Percentiles rank a stretch among this genome's conserved stretches.
phyloP scores from a whole-genome alignment of 345 rosid species.

The Boechera retrofracta region DNA sequence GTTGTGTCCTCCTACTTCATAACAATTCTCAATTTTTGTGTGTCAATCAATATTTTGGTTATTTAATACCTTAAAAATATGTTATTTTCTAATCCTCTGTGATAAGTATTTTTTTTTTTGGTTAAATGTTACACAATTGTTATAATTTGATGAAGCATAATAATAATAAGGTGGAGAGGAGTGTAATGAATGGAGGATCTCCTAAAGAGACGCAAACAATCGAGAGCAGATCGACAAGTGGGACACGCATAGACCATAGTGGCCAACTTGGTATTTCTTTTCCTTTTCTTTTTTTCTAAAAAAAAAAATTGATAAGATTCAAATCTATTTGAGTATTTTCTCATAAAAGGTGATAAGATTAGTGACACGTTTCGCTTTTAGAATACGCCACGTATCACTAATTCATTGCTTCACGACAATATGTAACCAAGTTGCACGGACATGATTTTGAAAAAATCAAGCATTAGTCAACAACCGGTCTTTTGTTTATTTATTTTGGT shows the following conservation, averaged over 20 bases:
- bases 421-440: conserved; percentile 35
- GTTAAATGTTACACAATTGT: no score
- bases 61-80: background rate
- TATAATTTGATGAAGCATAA: no score
- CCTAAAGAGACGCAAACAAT: conserved; percentile 47
- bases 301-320: background rate
- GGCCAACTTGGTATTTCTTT: conserved; percentile 43
- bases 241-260: conserved; percentile 32
- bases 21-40: background rate
- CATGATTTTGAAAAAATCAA: background rate
- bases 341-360: conserved; percentile 16
- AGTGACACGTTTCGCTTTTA: conserved; percentile 27
- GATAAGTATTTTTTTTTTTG: background rate
- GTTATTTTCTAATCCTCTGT: background rate
- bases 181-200: conserved; percentile 27
- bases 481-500: background rate
- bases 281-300: background rate
- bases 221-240: conserved; percentile 38
- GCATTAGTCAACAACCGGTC: conserved; percentile 4
- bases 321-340: background rate
- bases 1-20: background rate
- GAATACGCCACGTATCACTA: conserved; percentile 19
- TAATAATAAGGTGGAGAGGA: no score
- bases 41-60: background rate
- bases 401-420: conserved; percentile 35